Evolutionary conservation across 2,329 filamentous ascomycete species (phyloP).

Genomic region (Sporothrix schenckii): DNA sequence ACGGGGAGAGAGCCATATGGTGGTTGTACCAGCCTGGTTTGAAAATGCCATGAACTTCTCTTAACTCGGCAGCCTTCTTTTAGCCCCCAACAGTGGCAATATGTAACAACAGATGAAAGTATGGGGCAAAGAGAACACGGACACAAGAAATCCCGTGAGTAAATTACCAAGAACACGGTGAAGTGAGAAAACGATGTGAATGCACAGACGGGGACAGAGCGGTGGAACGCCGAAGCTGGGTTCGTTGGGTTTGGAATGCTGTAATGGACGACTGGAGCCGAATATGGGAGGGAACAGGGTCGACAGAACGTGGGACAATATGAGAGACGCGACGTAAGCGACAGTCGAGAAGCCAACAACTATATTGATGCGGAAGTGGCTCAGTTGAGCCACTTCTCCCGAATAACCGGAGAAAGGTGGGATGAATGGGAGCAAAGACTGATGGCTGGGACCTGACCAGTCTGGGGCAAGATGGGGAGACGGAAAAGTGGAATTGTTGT

Average conservation of each 20-base stretch:
- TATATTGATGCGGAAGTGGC: background rate
- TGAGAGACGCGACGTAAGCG: background rate
- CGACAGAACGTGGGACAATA: background rate
- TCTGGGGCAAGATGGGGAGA: background rate
- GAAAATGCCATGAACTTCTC: background rate
- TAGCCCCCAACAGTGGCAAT: background rate
- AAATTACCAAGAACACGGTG: background rate
- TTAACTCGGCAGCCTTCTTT: constrained; percentile 6
- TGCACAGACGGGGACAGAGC: background rate
- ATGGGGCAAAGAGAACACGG: background rate
- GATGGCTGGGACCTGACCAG: background rate
- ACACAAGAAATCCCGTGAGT: background rate
- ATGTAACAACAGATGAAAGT: background rate
- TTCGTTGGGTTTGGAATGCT: background rate
- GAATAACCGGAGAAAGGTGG: background rate
- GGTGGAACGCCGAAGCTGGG: background rate
- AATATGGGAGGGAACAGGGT: background rate
- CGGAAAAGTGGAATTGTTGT: background rate
- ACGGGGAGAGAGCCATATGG: background rate
- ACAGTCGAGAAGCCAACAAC: constrained; percentile 12
- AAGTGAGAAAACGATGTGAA: background rate
- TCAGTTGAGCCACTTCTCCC: background rate
- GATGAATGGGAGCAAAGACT: background rate
- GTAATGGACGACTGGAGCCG: constrained; percentile 7
- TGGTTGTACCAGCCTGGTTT: background rate